These are phyloP conservation scores for Alternaria solani DNA, from an alignment of 2,329 filamentous ascomycete species.

Conservation along the genomic window DNA sequence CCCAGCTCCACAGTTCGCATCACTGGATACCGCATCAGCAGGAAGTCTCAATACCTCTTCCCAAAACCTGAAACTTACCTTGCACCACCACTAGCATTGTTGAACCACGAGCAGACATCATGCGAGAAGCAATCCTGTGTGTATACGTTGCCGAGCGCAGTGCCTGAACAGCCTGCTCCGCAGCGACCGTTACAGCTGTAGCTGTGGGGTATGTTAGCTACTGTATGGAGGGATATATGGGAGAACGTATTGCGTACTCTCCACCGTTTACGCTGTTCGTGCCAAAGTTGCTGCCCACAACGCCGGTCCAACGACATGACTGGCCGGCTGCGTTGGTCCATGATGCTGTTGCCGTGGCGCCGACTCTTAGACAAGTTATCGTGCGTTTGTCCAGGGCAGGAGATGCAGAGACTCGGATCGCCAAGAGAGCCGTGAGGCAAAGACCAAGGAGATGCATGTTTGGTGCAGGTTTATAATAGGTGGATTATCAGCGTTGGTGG, in stretches of 20 bases:
- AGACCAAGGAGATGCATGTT: background rate
- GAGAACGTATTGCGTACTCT: constrained; percentile 50
- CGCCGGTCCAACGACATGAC: constrained; percentile 55
- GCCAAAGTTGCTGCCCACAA: constrained; percentile 61
- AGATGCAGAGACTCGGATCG: background rate
- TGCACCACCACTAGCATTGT: constrained; percentile 58
- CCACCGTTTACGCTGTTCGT: constrained; percentile 54
- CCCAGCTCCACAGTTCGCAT: background rate
- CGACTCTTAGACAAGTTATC: constrained; percentile 53
- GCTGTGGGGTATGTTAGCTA: constrained; percentile 37
- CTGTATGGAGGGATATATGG: background rate
- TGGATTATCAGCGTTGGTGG: background rate
- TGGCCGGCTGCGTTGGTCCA: constrained; percentile 58
- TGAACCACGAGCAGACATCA: constrained; percentile 62
- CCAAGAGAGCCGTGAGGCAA: background rate
- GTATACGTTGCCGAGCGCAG: constrained; percentile 58
- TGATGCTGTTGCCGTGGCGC: constrained; percentile 54
- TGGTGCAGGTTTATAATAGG: background rate
- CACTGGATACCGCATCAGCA: background rate
- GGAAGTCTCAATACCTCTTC: background rate
- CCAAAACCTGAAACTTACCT: constrained; percentile 42
- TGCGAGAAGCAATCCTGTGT: constrained; percentile 62
- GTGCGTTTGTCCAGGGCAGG: constrained; percentile 24
- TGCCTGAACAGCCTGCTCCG: constrained; percentile 57
- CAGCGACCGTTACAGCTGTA: constrained; percentile 62